Evolutionary conservation across 176 grass and related monocot species (phyloP).

Genomic region (Zoysia pacifica): DNA sequence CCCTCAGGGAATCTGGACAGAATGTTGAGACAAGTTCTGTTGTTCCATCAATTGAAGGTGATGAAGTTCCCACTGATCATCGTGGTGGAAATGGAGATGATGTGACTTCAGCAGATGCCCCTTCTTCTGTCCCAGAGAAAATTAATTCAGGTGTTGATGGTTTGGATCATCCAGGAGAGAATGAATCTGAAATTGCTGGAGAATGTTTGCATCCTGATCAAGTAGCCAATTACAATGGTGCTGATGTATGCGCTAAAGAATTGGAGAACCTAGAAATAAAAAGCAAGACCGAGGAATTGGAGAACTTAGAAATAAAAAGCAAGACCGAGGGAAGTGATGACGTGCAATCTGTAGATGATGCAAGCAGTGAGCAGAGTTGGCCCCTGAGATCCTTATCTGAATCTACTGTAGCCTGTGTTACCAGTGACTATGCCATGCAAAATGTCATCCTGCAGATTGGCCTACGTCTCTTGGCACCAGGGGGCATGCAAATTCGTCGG

Average conservation of each 20-base stretch:
- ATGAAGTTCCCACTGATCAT: constrained; percentile 34
- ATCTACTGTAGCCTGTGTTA: constrained; percentile 87
- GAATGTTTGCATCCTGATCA: constrained; percentile 32
- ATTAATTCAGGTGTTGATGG: not conserved
- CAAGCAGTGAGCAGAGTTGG: constrained; percentile 89
- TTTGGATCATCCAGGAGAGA: constrained; percentile 38
- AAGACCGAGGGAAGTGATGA: constrained; percentile 48
- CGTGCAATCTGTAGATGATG: constrained; percentile 51
- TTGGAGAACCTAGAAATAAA: constrained; percentile 56
- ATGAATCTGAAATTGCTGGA: constrained; percentile 37
- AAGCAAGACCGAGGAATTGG: too few relatives aligned
- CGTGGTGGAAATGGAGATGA: not conserved
- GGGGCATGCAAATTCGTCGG: constrained; percentile 91
- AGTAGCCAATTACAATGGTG: constrained; percentile 9
- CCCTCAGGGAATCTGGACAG: constrained; percentile 45
- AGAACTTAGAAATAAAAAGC: constrained; percentile 1
- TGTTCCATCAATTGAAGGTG: constrained; percentile 40
- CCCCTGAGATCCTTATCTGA: constrained; percentile 84
- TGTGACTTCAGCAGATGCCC: constrained; percentile 14
- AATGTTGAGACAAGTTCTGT: constrained; percentile 41
- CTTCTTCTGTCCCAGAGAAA: constrained; percentile 33
- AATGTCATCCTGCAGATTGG: constrained; percentile 98
- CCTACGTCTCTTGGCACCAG: constrained; percentile 80
- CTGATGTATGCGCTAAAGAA: constrained; percentile 46
- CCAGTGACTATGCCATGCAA: constrained; percentile 97